Evolutionary conservation across 2,329 filamentous ascomycete genomes (phyloP).

Genomic region (Scytalidium sp.): DNA sequence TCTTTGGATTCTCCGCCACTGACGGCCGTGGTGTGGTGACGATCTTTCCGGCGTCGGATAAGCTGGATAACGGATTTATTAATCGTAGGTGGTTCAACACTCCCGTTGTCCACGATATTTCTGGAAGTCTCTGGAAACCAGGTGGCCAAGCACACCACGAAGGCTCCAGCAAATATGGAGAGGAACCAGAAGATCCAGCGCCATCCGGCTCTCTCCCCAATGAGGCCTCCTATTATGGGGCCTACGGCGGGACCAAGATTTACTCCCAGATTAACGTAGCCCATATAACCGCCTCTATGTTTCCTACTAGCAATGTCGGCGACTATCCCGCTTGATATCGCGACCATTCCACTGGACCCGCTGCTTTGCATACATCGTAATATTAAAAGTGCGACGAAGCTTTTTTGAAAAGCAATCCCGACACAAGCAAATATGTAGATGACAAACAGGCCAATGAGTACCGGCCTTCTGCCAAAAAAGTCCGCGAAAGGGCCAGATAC

Average conservation of each 20-base stretch:
- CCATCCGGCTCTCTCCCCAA: slow-evolving; percentile 42
- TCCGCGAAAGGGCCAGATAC: slow-evolving; percentile 57
- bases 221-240: slow-evolving; percentile 41
- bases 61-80: slow-evolving; percentile 1
- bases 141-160: slow-evolving; percentile 22
- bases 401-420: slow-evolving; percentile 44
- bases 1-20: background rate
- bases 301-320: slow-evolving; percentile 59
- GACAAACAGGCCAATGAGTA: slow-evolving; percentile 47
- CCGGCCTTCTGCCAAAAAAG: slow-evolving; percentile 46
- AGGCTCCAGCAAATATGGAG: slow-evolving; percentile 35
- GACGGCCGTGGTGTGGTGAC: too few species aligned
- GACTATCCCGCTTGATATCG: slow-evolving; percentile 55
- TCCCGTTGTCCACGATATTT: slow-evolving; percentile 17
- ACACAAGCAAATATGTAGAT: slow-evolving; percentile 51
- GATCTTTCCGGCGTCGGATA: background rate
- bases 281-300: slow-evolving; percentile 63
- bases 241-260: slow-evolving; percentile 38
- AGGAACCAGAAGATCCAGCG: slow-evolving; percentile 46
- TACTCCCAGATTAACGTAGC: slow-evolving; percentile 39
- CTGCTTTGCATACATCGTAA: slow-evolving; percentile 53
- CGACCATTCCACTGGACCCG: slow-evolving; percentile 55
- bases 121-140: slow-evolving; percentile 20
- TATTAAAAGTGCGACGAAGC: slow-evolving; percentile 45
- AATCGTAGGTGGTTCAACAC: slow-evolving; percentile 1